phyloP scores from a whole-genome alignment of 352 stramenopile genomes.

The Plasmopara viticola region DNA sequence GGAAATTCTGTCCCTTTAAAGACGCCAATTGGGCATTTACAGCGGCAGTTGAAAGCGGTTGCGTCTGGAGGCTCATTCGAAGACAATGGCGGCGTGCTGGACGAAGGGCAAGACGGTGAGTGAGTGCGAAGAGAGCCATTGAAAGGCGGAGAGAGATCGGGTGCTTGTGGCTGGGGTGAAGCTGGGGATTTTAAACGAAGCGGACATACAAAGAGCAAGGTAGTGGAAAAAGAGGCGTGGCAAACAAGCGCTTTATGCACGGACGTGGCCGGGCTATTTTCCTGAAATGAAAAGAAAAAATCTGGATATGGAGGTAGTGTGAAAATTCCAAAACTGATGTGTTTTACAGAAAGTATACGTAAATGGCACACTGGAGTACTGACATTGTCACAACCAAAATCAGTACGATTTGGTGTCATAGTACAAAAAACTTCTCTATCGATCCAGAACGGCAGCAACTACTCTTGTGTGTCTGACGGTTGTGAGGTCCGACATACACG shows the following conservation, averaged over 20 bases:
- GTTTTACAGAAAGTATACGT: too few relatives aligned
- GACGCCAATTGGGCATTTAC: conserved; percentile 34
- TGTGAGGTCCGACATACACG: conserved; percentile 64
- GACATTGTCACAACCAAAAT: too few relatives aligned
- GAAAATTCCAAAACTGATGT: too few relatives aligned
- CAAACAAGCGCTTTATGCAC: conserved; percentile 4
- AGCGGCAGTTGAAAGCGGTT: conserved; percentile 14
- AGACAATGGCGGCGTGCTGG: conserved; percentile 1
- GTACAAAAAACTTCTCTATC: too few relatives aligned
- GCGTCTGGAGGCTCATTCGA: conserved; percentile 6
- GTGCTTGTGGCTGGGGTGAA: conserved; percentile 3
- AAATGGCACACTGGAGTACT: too few relatives aligned
- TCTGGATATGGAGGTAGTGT: too few relatives aligned
- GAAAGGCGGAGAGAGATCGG: background rate
- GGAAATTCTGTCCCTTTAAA: conserved; percentile 61
- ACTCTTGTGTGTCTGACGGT: conserved; percentile 5
- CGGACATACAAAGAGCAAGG: conserved; percentile 4
- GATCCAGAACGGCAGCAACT: too few relatives aligned
- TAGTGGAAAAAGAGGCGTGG: background rate
- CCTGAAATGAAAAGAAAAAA: background rate
- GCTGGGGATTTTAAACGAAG: background rate
- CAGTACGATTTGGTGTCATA: too few relatives aligned
- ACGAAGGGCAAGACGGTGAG: conserved; percentile 17
- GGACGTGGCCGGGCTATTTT: conserved; percentile 7
- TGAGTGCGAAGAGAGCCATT: conserved; percentile 21